phyloP scores from a whole-genome alignment of 2,329 filamentous ascomycete species.

The Aspergillus tubingensis region DNA sequence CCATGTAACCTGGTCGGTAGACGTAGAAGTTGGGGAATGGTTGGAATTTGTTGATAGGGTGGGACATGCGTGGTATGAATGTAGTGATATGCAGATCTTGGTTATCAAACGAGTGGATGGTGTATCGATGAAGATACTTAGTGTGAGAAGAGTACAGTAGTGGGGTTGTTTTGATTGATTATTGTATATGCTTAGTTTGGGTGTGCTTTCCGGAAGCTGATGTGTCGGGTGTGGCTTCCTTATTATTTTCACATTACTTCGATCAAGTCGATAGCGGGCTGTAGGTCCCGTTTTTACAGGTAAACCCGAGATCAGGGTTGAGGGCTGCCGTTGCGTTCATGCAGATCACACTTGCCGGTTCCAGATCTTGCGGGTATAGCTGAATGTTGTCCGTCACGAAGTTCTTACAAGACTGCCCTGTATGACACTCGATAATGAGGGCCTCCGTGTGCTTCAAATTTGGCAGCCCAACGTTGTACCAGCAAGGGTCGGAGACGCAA shows the following conservation, averaged over 20 bases:
- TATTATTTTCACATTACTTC: no score
- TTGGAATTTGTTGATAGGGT: slow-evolving; percentile 15
- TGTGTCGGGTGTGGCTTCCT: background rate
- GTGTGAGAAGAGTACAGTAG: no score
- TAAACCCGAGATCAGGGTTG: slow-evolving; percentile 39
- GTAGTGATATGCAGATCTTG: background rate
- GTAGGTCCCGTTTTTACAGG: slow-evolving; percentile 40
- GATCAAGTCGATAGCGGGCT: slow-evolving; percentile 7
- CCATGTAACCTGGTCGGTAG: slow-evolving; percentile 35
- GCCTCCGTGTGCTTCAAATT: slow-evolving; percentile 45
- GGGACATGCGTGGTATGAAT: background rate
- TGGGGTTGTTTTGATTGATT: no score
- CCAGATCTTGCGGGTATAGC: slow-evolving; percentile 34
- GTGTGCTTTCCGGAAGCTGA: background rate
- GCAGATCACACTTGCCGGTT: slow-evolving; percentile 36
- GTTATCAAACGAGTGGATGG: background rate
- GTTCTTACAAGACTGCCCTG: slow-evolving; percentile 40
- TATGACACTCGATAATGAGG: slow-evolving; percentile 48
- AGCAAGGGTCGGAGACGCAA: slow-evolving; percentile 48
- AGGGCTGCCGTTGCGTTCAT: slow-evolving; percentile 36
- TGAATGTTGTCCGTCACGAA: slow-evolving; percentile 37
- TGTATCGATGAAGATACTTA: background rate
- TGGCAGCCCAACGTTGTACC: slow-evolving; percentile 45
- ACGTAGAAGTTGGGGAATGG: slow-evolving; percentile 43
- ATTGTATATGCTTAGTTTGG: background rate